These are phyloP conservation scores for Tillandsia fasciculata DNA, from an alignment of 176 grass and related monocot species.

Conservation along the genomic window DNA sequence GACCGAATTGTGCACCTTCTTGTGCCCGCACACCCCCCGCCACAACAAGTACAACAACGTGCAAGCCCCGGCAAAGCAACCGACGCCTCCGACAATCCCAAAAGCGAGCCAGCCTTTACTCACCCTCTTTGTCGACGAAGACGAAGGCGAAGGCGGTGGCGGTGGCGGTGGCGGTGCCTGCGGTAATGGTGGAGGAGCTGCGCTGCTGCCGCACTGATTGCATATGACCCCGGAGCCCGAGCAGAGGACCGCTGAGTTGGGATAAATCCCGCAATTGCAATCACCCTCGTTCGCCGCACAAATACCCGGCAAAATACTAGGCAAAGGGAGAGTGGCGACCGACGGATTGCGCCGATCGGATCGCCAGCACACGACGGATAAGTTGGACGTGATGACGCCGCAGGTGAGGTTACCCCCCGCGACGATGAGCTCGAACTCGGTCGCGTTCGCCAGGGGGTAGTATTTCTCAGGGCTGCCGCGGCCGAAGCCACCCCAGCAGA, in stretches of 20 bases:
- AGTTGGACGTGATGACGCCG: slow-evolving; percentile 41
- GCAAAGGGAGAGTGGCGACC: slow-evolving; percentile 17
- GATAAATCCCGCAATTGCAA: slow-evolving; percentile 27
- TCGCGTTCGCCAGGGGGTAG: slow-evolving; percentile 16
- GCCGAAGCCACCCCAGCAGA: slow-evolving; percentile 53
- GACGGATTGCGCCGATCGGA: slow-evolving; percentile 4
- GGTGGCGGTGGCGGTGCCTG: not conserved
- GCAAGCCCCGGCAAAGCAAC: slow-evolving; percentile 43
- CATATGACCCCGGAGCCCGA: slow-evolving; percentile 35
- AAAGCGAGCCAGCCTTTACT: slow-evolving; percentile 48
- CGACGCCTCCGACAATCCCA: slow-evolving; percentile 52
- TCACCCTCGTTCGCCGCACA: slow-evolving; percentile 22
- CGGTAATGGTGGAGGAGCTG: not conserved
- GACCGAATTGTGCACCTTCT: slow-evolving; percentile 88
- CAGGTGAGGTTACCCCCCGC: slow-evolving; percentile 64
- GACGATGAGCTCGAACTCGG: slow-evolving; percentile 47
- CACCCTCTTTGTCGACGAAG: not conserved
- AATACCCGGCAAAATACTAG: slow-evolving; percentile 39
- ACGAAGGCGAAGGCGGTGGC: not conserved
- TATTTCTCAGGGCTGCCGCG: not conserved
- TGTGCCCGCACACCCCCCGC: slow-evolving; percentile 52
- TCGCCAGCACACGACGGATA: slow-evolving; percentile 45
- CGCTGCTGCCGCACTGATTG: not conserved
- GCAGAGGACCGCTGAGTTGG: slow-evolving; percentile 37
- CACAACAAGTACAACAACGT: slow-evolving; percentile 51